Conservation (phyloP, 768 basidiomycete species). For the Rhodocollybia butyracea region DNA sequence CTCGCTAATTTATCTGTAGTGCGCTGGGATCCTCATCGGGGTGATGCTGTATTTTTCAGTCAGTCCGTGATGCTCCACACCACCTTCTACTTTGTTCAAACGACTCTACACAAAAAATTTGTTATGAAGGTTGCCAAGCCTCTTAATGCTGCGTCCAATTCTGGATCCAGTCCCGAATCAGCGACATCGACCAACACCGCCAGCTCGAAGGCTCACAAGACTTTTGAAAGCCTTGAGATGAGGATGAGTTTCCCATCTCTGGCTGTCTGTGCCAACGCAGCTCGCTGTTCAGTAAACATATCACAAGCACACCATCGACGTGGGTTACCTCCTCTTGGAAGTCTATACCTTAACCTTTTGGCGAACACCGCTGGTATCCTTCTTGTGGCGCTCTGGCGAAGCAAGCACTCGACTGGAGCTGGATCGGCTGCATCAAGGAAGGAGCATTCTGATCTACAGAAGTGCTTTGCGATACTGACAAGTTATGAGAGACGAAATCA, state of each 20-base stretch:
- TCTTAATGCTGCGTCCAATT: not conserved
- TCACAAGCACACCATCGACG: constrained; percentile 28
- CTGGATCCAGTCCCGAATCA: not conserved
- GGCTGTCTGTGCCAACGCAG: constrained; percentile 40
- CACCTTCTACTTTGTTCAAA: constrained; percentile 31
- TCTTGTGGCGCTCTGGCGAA: constrained; percentile 1
- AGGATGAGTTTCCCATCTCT: constrained; percentile 32
- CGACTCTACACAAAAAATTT: constrained; percentile 30
- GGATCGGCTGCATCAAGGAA: constrained; percentile 1
- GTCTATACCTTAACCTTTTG: not conserved
- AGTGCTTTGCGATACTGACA: not conserved
- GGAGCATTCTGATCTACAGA: not conserved
- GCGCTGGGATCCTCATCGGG: constrained; percentile 36
- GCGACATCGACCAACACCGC: not conserved
- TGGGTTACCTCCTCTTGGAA: not conserved
- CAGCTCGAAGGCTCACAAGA: not conserved
- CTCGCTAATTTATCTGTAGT: constrained; percentile 17
- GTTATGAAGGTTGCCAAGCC: constrained; percentile 29
- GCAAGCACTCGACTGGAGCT: not conserved
- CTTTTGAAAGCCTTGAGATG: not conserved
- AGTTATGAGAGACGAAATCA: not conserved
- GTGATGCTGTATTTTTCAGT: constrained; percentile 27
- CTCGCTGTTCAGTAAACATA: constrained; percentile 35
- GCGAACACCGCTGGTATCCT: not conserved
- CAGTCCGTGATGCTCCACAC: constrained; percentile 28